Conservation (phyloP, 2,329 filamentous ascomycete species). For the Fusarium falciforme region DNA sequence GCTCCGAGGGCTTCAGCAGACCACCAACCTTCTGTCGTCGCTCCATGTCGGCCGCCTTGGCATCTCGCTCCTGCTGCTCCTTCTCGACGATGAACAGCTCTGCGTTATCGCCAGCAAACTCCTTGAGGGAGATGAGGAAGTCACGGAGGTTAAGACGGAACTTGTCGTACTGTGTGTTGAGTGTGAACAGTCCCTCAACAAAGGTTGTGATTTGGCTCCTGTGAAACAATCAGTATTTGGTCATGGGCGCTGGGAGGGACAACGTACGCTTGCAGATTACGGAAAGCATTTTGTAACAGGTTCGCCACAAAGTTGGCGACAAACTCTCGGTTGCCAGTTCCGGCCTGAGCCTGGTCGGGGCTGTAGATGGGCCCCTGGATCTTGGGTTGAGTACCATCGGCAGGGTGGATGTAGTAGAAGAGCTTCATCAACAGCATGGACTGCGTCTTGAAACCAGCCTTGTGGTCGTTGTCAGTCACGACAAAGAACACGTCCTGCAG, state of each 20-base stretch:
- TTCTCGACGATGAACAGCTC: conserved; percentile 95
- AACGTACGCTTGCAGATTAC: conserved; percentile 88
- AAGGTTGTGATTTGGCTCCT: conserved; percentile 90
- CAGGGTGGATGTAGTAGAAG: conserved; percentile 91
- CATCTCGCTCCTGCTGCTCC: conserved; percentile 88
- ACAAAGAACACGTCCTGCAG: conserved; percentile 99
- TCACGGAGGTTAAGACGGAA: conserved; percentile 97
- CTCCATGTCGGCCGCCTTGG: conserved; percentile 89
- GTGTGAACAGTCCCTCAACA: conserved; percentile 87
- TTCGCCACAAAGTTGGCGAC: conserved; percentile 87
- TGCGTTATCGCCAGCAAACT: conserved; percentile 94
- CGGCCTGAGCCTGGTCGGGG: conserved; percentile 81
- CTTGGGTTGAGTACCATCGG: conserved; percentile 77
- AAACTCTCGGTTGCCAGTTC: conserved; percentile 92
- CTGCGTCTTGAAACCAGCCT: conserved; percentile 98
- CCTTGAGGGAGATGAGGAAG: conserved; percentile 96
- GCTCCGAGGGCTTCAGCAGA: conserved; percentile 95
- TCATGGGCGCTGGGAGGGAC: not conserved
- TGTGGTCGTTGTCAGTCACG: conserved; percentile 96
- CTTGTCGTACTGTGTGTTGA: conserved; percentile 89
- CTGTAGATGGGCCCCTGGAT: conserved; percentile 93
- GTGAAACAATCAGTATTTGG: conserved; percentile 49
- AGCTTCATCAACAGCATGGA: conserved; percentile 93
- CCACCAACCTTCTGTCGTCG: conserved; percentile 95
- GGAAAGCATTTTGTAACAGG: conserved; percentile 89